Base-by-base conservation (phyloP, 129 eudicot genomes). In the Artemisia annua region DNA sequence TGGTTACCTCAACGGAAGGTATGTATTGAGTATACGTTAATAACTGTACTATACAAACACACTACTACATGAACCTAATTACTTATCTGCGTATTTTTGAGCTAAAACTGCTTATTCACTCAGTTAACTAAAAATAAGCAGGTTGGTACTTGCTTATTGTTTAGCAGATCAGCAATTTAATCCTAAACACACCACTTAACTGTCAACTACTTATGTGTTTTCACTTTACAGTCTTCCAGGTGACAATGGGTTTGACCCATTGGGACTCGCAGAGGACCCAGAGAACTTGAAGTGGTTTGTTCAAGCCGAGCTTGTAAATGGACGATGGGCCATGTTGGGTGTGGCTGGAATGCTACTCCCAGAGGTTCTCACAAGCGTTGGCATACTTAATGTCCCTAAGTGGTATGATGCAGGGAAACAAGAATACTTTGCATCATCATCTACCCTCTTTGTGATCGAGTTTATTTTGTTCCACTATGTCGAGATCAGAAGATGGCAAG, bases 311-410 rank as follows among this genome's bases (percentile, higher is more conserved):
- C 98, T 92, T 3, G 94, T 87, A 12, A 92, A 92, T 68, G 83
- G 98, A 39, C 72, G 98, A 35, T 92, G 98, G 98, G 98, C 98
- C n/a, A 92, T 92, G 98, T 59, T 92, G 71, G 96, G 98, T 1
- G 98, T 92, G 8, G 88, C 95, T n/a, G 98, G 98, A 48, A 92
- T 92, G 98, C 73, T 92, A 17, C 26, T 92, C 55, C 98, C 98
- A 16, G 98, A 92, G 67, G 96, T 92, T 16, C 77, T 92, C 68
- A 89, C 98, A 16, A 85, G 83, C 77, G 51, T 80, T 5, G 98
- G 98, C 17, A 22, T 92, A 69, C 65, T 92, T 63, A 87, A 89
- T 20, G 98, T 78, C 17, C 98, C 98, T 0, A 76, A 78, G 48
- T 89, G 96, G 96, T 92, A 85, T 49, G 96, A 92, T 58, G 96